Evolutionary conservation across 805 yeast genomes (phyloP).

Genomic region (Kodamaea leandrae): DNA sequence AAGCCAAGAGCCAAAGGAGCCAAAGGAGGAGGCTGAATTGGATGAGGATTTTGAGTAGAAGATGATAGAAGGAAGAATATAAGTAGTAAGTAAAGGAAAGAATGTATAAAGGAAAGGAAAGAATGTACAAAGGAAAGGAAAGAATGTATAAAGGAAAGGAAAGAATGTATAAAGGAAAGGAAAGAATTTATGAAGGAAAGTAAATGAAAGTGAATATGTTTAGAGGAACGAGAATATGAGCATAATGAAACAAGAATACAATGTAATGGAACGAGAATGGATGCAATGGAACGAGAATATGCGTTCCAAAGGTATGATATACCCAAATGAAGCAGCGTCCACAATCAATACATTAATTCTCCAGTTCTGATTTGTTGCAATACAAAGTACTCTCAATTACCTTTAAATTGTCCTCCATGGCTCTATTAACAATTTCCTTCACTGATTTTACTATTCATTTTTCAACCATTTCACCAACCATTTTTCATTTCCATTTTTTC

Average conservation of each 20-base stretch:
- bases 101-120: neutral
- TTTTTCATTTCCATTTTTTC: neutral
- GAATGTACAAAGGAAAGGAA: neutral
- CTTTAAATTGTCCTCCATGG: neutral
- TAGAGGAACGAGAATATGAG: neutral
- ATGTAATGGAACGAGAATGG: too few species aligned
- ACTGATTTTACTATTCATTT: neutral
- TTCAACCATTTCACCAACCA: too few species aligned
- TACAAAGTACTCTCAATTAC: too few species aligned
- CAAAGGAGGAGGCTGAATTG: slow-evolving; percentile 47
- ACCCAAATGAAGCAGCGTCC: too few species aligned
- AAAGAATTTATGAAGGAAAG: neutral
- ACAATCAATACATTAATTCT: too few species aligned
- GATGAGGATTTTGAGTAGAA: slow-evolving; percentile 10
- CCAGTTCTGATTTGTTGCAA: too few species aligned
- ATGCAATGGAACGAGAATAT: too few species aligned
- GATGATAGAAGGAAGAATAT: neutral
- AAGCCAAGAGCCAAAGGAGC: slow-evolving; percentile 94
- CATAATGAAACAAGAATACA: neutral
- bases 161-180: neutral
- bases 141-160: neutral
- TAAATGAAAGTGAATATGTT: neutral
- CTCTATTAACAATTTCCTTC: neutral
- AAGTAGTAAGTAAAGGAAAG: neutral
- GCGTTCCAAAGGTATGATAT: too few species aligned